Percentiles rank a stretch among this genome's conserved stretches.
Conservation (phyloP, 768 basidiomycete species). For the Trametes maxima region DNA sequence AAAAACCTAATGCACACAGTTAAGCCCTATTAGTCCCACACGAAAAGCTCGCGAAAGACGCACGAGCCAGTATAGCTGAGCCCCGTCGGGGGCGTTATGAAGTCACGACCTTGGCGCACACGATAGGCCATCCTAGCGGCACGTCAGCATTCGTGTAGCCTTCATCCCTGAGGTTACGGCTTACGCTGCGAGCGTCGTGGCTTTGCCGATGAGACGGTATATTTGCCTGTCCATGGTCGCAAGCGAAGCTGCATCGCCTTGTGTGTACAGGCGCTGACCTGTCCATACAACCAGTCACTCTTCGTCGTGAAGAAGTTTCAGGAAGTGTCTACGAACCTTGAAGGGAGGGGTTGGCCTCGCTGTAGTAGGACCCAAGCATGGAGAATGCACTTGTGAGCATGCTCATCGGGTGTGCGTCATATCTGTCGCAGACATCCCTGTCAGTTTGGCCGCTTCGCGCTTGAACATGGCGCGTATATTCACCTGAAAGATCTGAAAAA, state of each 20-base stretch:
- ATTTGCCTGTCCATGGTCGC: constrained; percentile 92
- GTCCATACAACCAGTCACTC: background rate
- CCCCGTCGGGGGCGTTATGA: constrained; percentile 81
- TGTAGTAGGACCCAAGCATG: constrained; percentile 85
- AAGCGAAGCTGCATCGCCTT: constrained; percentile 64
- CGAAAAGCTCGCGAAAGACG: background rate
- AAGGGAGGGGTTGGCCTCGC: constrained; percentile 86
- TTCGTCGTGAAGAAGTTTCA: background rate
- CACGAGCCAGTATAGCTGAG: constrained; percentile 83
- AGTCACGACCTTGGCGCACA: constrained; percentile 86
- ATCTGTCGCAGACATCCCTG: constrained; percentile 44
- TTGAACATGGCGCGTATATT: background rate
- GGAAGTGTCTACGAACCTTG: constrained; percentile 51
- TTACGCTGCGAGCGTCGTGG: constrained; percentile 84
- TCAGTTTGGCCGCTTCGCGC: background rate
- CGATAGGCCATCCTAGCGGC: constrained; percentile 86
- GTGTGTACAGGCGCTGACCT: constrained; percentile 82
- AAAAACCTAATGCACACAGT: constrained; percentile 58
- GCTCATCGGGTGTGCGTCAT: constrained; percentile 92
- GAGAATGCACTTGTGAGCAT: constrained; percentile 87
- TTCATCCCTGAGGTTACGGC: constrained; percentile 28
- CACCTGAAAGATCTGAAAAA: constrained; percentile 48
- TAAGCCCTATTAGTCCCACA: background rate
- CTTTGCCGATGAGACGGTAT: constrained; percentile 84
- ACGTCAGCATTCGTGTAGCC: background rate